A percentile compares a stretch with the other conserved stretches of the same genome.
phyloP scores from a whole-genome alignment of 805 yeast species.

The Candida incommunis region DNA sequence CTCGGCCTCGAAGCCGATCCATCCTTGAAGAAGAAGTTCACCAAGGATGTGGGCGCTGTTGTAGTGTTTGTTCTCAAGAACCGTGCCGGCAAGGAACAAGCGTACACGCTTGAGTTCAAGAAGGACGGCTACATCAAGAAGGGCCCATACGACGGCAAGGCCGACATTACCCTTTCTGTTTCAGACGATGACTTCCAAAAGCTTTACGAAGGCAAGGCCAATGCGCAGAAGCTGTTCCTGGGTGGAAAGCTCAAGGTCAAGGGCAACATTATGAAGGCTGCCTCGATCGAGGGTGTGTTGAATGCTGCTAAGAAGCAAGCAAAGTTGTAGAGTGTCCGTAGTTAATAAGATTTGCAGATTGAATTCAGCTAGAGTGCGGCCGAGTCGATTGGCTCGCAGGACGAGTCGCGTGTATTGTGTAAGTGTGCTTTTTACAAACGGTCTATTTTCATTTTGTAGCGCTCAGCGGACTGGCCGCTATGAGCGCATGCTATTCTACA shows the following conservation, averaged over 20 bases:
- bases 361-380: no score
- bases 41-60: slow-evolving; percentile 40
- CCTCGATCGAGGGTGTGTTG: slow-evolving; percentile 56
- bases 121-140: slow-evolving; percentile 37
- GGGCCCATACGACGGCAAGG: slow-evolving; percentile 24
- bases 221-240: slow-evolving; percentile 76
- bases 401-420: no score
- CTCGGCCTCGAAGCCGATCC: slow-evolving; percentile 18
- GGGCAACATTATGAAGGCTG: slow-evolving; percentile 87
- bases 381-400: no score
- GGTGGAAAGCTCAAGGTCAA: slow-evolving; percentile 72
- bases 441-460: no score
- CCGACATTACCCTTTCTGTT: slow-evolving; percentile 54
- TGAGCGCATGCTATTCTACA: no score
- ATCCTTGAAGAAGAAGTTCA: slow-evolving; percentile 18
- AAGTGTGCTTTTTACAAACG: no score
- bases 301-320: slow-evolving; percentile 36
- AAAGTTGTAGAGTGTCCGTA: slow-evolving; percentile 23
- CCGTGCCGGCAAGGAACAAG: slow-evolving; percentile 40
- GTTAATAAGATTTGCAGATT: neutral
- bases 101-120: slow-evolving; percentile 61
- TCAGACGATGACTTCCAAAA: slow-evolving; percentile 56
- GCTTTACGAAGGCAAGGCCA: slow-evolving; percentile 64
- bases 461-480: no score
- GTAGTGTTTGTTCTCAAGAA: slow-evolving; percentile 56